These are phyloP conservation scores for Talaromyces funiculosus DNA, from an alignment of 2,329 filamentous ascomycete genomes.

Conservation along the genomic window DNA sequence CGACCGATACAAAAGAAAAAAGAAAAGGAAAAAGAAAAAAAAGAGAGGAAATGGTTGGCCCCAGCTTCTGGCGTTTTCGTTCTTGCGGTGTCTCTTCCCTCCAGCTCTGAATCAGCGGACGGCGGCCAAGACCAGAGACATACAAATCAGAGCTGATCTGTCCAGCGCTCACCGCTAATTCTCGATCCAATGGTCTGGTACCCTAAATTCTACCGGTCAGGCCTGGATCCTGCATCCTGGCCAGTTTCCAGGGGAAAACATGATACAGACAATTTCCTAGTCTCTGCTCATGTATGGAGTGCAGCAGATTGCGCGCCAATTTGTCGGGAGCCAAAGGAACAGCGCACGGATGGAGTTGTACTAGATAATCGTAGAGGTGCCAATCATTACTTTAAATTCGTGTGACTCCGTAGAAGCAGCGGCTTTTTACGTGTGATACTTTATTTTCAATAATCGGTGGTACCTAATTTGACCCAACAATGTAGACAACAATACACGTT, in stretches of 20 bases:
- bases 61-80: background rate
- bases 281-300: background rate
- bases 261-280: background rate
- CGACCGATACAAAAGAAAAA: no score
- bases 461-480: background rate
- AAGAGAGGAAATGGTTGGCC: background rate
- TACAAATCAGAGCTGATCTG: slow-evolving; percentile 6
- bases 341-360: slow-evolving; percentile 1
- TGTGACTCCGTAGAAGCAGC: background rate
- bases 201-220: background rate
- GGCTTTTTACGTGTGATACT: background rate
- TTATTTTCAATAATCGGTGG: background rate
- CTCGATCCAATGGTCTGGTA: slow-evolving; percentile 5
- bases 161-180: slow-evolving; percentile 11
- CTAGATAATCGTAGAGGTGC: background rate
- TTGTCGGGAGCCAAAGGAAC: background rate
- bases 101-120: background rate
- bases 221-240: background rate
- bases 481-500: background rate
- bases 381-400: background rate
- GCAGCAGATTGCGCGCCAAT: background rate
- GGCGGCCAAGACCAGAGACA: slow-evolving; percentile 2
- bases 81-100: slow-evolving; percentile 7
- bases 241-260: background rate
- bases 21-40: background rate